Evolutionary conservation across 805 yeast genomes (phyloP).

Genomic region (Cephaloascus albidus): DNA sequence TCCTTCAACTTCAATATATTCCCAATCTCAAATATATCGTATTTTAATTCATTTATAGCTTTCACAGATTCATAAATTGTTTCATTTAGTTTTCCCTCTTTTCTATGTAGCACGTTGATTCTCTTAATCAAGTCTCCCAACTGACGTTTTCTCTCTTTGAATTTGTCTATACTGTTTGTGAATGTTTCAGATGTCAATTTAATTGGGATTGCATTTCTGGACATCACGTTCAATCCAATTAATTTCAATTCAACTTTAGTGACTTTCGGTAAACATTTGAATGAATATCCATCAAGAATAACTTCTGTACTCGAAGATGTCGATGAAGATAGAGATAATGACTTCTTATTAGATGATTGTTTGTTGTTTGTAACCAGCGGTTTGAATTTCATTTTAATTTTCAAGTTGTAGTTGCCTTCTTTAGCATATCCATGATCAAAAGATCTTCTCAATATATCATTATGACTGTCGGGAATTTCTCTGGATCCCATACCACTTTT

Average conservation of each 20-base stretch:
- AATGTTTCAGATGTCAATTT: not conserved
- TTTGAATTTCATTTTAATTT: too few relatives aligned
- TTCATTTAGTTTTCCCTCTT: not conserved
- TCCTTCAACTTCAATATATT: not conserved
- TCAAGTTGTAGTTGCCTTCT: too few relatives aligned
- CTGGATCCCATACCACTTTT: too few relatives aligned
- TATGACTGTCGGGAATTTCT: too few relatives aligned
- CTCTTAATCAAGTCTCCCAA: not conserved
- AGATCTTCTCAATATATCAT: too few relatives aligned
- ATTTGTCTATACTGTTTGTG: not conserved
- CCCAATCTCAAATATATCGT: not conserved
- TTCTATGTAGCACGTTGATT: not conserved
- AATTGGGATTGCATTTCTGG: not conserved
- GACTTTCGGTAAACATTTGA: too few relatives aligned
- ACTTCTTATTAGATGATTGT: too few relatives aligned
- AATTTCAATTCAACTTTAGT: not conserved
- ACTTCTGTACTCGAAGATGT: too few relatives aligned
- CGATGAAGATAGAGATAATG: too few relatives aligned
- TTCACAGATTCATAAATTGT: not conserved
- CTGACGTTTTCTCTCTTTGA: not conserved
- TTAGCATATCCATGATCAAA: too few relatives aligned
- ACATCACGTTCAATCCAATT: not conserved
- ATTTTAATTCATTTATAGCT: not conserved
- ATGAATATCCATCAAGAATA: too few relatives aligned
- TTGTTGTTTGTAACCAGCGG: too few relatives aligned